Evolutionary conservation across 2,329 filamentous ascomycete genomes (phyloP).

Genomic region (Penicillium sp.): DNA sequence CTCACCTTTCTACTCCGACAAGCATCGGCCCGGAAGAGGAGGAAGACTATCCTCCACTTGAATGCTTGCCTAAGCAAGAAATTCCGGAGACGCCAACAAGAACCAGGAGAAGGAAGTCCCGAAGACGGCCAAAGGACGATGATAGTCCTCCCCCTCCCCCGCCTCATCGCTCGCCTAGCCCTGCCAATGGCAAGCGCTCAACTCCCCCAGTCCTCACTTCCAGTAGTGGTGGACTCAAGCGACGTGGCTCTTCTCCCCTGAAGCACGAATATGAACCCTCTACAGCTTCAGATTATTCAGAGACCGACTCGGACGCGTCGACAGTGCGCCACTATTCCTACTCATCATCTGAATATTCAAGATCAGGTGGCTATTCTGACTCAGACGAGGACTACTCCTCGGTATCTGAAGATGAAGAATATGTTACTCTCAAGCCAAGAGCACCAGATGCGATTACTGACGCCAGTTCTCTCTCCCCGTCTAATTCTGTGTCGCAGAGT

Average conservation of each 20-base stretch:
- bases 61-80: constrained; percentile 19
- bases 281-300: constrained; percentile 61
- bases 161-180: constrained; percentile 55
- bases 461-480: constrained; percentile 68
- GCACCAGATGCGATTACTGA: constrained; percentile 41
- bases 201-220: constrained; percentile 52
- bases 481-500: constrained; percentile 77
- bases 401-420: constrained; percentile 57
- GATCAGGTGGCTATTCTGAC: constrained; percentile 45
- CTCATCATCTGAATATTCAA: constrained; percentile 24
- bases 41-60: constrained; percentile 31
- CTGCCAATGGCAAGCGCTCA: constrained; percentile 45
- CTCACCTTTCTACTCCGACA: constrained; percentile 29
- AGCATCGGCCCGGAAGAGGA: constrained; percentile 29
- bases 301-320: constrained; percentile 53
- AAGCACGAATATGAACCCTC: constrained; percentile 98
- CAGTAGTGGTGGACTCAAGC: constrained; percentile 51
- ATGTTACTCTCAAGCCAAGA: constrained; percentile 48
- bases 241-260: constrained; percentile 83
- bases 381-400: constrained; percentile 34
- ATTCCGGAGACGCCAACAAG: constrained; percentile 29
- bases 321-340: constrained; percentile 53
- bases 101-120: constrained; percentile 27
- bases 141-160: constrained; percentile 44
- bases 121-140: constrained; percentile 31